Conservation (phyloP, 495 filamentous ascomycete species). For the Cercophora newfieldiana region DNA sequence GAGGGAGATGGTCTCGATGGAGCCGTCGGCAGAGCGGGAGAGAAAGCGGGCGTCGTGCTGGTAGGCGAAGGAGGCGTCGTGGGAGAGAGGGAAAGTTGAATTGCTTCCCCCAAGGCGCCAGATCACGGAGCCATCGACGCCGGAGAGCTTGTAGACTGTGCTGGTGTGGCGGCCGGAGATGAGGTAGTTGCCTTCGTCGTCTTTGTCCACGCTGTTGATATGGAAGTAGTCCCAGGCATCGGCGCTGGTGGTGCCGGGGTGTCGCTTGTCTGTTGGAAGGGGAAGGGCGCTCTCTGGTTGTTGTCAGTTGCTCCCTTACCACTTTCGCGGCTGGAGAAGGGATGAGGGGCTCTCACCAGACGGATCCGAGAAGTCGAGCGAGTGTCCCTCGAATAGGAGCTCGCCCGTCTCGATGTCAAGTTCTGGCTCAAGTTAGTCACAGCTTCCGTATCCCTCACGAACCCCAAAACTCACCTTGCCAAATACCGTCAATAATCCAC, state of each 20-base stretch:
- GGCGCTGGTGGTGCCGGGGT: constrained; percentile 17
- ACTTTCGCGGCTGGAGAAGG: not conserved
- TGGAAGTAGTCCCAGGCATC: constrained; percentile 62
- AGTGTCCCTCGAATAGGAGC: constrained; percentile 56
- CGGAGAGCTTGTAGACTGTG: constrained; percentile 57
- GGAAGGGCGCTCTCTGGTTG: constrained; percentile 47
- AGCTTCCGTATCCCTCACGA: not conserved
- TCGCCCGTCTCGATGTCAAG: constrained; percentile 52
- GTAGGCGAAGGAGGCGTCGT: constrained; percentile 55
- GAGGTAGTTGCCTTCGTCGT: constrained; percentile 55
- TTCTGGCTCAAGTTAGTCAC: constrained; percentile 45
- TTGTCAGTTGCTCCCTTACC: not conserved
- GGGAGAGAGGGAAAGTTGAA: constrained; percentile 45
- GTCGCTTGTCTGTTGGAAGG: constrained; percentile 41
- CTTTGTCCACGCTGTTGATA: constrained; percentile 61
- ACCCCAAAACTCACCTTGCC: constrained; percentile 25
- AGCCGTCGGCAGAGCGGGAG: constrained; percentile 42
- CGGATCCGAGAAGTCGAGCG: constrained; percentile 53
- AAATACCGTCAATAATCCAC: constrained; percentile 11
- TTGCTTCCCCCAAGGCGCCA: constrained; percentile 56
- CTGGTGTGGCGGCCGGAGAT: constrained; percentile 56
- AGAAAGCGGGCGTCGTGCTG: constrained; percentile 61
- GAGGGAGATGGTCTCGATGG: constrained; percentile 51
- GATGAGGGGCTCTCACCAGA: constrained; percentile 26
- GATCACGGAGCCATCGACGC: constrained; percentile 52